Evolutionary conservation across 78 protist species (phyloP).

Genomic region (Tieghemostelium lacteum): DNA sequence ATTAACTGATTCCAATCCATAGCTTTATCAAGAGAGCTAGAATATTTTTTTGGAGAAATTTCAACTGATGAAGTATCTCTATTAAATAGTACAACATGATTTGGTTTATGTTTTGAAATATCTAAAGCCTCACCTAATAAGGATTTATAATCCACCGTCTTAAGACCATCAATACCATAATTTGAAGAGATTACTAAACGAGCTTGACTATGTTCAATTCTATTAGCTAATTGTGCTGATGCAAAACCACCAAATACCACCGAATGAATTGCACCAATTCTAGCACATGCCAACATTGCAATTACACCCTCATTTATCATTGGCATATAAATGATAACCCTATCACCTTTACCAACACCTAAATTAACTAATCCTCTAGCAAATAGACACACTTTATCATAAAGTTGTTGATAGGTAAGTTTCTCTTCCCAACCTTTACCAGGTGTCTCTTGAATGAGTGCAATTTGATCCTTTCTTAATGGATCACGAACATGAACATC

Average conservation of each 20-base stretch:
- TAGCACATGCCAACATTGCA: slow-evolving; percentile 95
- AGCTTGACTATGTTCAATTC: slow-evolving; percentile 81
- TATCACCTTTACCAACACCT: slow-evolving; percentile 88
- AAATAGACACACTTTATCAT: slow-evolving; percentile 42
- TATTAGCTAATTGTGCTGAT: slow-evolving; percentile 48
- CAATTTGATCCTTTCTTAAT: background rate
- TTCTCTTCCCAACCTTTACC: background rate
- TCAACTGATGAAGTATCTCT: background rate
- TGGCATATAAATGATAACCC: slow-evolving; percentile 92
- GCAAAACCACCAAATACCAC: slow-evolving; percentile 89
- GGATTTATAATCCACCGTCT: slow-evolving; percentile 24
- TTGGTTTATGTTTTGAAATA: slow-evolving; percentile 33
- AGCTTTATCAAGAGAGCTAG: background rate
- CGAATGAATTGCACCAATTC: slow-evolving; percentile 92
- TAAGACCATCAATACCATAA: slow-evolving; percentile 51
- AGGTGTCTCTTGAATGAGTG: slow-evolving; percentile 45
- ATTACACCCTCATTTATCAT: slow-evolving; percentile 65
- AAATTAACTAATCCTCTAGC: slow-evolving; percentile 72
- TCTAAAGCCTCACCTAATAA: slow-evolving; percentile 55
- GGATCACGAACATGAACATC: slow-evolving; percentile 60
- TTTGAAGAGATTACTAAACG: slow-evolving; percentile 68
- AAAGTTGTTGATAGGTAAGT: slow-evolving; percentile 6
- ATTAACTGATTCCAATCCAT: slow-evolving; percentile 40
- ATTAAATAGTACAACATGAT: slow-evolving; percentile 9
- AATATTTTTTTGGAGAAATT: background rate